phyloP scores from a whole-genome alignment of 2,329 filamentous ascomycete genomes.

The Emmonsia crescens region DNA sequence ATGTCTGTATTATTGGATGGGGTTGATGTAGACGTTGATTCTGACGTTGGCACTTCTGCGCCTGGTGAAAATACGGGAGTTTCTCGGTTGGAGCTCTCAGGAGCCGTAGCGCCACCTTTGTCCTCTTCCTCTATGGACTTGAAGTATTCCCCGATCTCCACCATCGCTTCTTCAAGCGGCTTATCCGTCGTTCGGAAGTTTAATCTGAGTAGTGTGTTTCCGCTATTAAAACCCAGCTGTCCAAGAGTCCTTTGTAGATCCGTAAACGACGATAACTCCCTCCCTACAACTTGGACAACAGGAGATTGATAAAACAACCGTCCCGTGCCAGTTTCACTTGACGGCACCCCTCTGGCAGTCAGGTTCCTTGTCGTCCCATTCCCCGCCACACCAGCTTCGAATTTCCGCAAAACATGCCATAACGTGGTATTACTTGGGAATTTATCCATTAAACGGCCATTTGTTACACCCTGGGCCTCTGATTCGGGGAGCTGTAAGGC shows the following conservation, averaged over 20 bases:
- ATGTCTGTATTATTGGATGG: constrained; percentile 6
- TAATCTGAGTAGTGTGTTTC: constrained; percentile 67
- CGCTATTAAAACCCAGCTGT: constrained; percentile 77
- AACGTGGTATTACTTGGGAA: constrained; percentile 79
- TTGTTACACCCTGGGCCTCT: constrained; percentile 52
- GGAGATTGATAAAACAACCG: constrained; percentile 83
- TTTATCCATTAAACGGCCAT: constrained; percentile 65
- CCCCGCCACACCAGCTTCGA: constrained; percentile 64
- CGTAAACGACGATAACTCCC: constrained; percentile 62
- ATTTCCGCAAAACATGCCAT: constrained; percentile 83
- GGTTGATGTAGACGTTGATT: constrained; percentile 11
- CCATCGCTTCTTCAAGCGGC: constrained; percentile 76
- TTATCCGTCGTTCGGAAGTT: constrained; percentile 64
- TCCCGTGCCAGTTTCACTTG: constrained; percentile 49
- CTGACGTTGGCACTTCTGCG: constrained; percentile 6
- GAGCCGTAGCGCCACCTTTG: constrained; percentile 1
- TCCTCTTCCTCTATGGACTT: constrained; percentile 33
- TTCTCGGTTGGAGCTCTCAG: constrained; percentile 6
- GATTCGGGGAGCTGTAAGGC: constrained; percentile 74
- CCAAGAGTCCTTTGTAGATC: constrained; percentile 83
- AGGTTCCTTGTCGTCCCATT: constrained; percentile 59
- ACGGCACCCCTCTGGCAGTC: constrained; percentile 67
- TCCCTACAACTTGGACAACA: constrained; percentile 69
- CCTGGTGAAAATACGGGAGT: constrained; percentile 6
- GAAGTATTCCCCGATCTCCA: constrained; percentile 68